These are phyloP conservation scores for Volvariella surrecta DNA, from an alignment of 1,284 basidiomycete genomes.

Conservation along the genomic window DNA sequence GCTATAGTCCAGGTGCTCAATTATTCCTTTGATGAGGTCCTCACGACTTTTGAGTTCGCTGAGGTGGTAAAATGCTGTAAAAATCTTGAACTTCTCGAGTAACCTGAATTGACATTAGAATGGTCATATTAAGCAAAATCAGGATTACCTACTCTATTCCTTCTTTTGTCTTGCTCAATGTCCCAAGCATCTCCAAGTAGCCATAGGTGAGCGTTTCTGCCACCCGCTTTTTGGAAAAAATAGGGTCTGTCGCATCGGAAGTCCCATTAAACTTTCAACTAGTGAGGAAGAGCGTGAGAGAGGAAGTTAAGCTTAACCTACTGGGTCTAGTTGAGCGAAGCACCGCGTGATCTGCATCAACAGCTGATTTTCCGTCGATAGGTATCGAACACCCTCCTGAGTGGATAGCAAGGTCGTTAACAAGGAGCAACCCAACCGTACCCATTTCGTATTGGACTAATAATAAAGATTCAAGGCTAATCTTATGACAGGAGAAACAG, in stretches of 20 bases:
- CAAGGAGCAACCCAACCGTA: conserved; percentile 77
- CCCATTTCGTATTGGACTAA: conserved; percentile 75
- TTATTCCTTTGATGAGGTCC: conserved; percentile 85
- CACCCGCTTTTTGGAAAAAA: conserved; percentile 83
- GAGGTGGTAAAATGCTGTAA: conserved; percentile 92
- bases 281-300: background rate
- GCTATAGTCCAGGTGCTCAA: conserved; percentile 88
- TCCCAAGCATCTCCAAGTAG: conserved; percentile 95
- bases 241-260: conserved; percentile 57
- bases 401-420: conserved; percentile 80
- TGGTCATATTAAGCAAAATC: background rate
- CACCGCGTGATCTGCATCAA: conserved; percentile 81
- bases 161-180: conserved; percentile 78
- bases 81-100: conserved; percentile 87
- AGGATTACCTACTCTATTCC: conserved; percentile 71
- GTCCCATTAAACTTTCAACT: conserved; percentile 51
- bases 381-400: conserved; percentile 77
- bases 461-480: conserved; percentile 5
- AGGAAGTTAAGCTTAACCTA: conserved; percentile 27
- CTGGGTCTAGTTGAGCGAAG: conserved; percentile 89
- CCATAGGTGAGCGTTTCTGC: conserved; percentile 83
- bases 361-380: conserved; percentile 80
- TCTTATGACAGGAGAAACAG: conserved; percentile 1
- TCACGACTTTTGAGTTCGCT: conserved; percentile 87
- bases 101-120: conserved; percentile 40